Conservation (phyloP, 345 rosid genomes). For the Melaleuca quinquenervia region DNA sequence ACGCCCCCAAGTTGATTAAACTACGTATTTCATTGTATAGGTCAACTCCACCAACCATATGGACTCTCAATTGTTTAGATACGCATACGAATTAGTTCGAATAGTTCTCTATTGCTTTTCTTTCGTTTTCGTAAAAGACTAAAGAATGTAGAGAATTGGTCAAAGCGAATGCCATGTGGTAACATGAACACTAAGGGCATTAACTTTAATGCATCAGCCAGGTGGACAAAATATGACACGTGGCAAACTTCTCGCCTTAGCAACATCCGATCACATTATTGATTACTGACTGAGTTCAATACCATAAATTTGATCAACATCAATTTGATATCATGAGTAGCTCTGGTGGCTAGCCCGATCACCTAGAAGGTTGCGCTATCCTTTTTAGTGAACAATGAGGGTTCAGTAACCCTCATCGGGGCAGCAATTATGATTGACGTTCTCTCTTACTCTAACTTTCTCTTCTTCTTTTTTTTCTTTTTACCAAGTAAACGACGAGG, state of each 20-base stretch:
- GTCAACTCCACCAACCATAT: background rate
- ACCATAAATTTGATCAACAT: background rate
- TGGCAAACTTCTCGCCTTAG: background rate
- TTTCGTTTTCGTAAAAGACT: background rate
- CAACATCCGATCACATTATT: background rate
- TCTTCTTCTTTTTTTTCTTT: background rate
- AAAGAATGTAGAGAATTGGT: background rate
- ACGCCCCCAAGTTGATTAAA: background rate
- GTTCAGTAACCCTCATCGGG: background rate
- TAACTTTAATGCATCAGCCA: background rate
- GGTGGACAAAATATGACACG: background rate
- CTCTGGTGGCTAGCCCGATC: background rate
- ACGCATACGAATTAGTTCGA: background rate
- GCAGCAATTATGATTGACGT: background rate
- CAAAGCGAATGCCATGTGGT: background rate
- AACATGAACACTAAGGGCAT: background rate
- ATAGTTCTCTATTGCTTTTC: background rate
- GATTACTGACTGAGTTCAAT: background rate
- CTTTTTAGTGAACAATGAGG: background rate
- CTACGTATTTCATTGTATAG: background rate
- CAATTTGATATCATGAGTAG: background rate
- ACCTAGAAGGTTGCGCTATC: background rate
- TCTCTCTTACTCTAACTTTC: background rate
- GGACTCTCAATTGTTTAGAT: background rate
- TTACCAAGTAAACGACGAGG: background rate